These are phyloP conservation scores for Xylaria sp. DNA, from an alignment of 2,329 filamentous ascomycete genomes.

Conservation along the genomic window DNA sequence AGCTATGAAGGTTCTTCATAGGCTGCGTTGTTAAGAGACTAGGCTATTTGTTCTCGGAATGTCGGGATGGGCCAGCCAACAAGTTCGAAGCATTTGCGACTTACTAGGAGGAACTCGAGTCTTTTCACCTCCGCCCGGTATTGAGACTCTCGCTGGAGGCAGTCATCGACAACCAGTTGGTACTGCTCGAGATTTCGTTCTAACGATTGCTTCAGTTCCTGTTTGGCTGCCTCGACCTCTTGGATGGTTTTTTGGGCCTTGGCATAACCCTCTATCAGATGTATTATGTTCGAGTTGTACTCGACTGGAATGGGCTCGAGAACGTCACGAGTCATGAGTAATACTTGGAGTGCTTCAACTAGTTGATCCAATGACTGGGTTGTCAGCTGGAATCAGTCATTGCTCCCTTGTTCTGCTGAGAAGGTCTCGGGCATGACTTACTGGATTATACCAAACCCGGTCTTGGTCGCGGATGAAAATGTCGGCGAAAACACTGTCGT, in stretches of 20 bases:
- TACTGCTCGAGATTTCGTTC: conserved; percentile 45
- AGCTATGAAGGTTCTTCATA: background rate
- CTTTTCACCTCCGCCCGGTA: conserved; percentile 49
- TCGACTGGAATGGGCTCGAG: conserved; percentile 46
- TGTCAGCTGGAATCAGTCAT: background rate
- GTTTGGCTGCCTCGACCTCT: conserved; percentile 34
- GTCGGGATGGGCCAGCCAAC: background rate
- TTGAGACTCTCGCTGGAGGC: conserved; percentile 45
- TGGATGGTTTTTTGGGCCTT: conserved; percentile 39
- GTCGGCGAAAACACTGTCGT: conserved; percentile 8
- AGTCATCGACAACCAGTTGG: conserved; percentile 45
- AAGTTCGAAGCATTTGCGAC: background rate
- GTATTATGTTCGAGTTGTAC: conserved; percentile 51
- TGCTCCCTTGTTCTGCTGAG: background rate
- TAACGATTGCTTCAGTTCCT: conserved; percentile 39
- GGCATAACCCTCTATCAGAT: conserved; percentile 47
- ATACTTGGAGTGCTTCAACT: conserved; percentile 50
- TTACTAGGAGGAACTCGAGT: conserved; percentile 41
- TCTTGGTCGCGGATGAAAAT: conserved; percentile 36
- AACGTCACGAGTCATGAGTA: conserved; percentile 47
- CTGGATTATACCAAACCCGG: conserved; percentile 46
- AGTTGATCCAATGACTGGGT: conserved; percentile 47
- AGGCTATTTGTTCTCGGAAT: background rate
- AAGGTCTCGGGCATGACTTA: conserved; percentile 5
- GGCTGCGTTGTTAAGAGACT: background rate